Conservation (phyloP, 257 asterid genomes). For the Apocynum venetum region DNA sequence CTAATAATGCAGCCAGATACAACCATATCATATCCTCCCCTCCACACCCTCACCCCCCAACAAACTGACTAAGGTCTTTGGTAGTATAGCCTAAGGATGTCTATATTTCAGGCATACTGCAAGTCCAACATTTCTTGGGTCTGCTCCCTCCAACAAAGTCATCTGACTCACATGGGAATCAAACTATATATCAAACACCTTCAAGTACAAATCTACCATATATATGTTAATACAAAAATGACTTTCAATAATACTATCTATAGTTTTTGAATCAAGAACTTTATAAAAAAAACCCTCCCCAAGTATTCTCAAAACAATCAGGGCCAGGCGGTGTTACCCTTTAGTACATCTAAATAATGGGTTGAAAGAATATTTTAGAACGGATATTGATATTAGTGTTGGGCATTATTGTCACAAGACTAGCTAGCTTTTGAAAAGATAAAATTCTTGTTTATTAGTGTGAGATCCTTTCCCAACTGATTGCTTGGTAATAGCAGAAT, state of each 20-base stretch:
- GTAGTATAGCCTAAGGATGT: constrained; percentile 9
- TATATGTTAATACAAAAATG: not conserved
- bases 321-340: constrained; percentile 10
- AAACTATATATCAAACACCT: not conserved
- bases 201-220: constrained; percentile 7
- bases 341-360: constrained; percentile 18
- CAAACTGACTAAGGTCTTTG: not conserved
- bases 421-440: constrained; percentile 19
- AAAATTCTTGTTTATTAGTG: constrained; percentile 1
- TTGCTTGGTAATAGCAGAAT: constrained; percentile 14
- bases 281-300: not conserved
- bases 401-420: constrained; percentile 40
- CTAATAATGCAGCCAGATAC: constrained; percentile 5
- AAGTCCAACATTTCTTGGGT: constrained; percentile 44
- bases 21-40: no score
- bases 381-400: constrained; percentile 32
- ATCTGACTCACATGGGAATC: constrained; percentile 32
- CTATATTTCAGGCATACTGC: constrained; percentile 19
- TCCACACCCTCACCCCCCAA: no score
- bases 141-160: constrained; percentile 52
- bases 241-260: no score
- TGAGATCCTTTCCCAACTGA: constrained; percentile 16
- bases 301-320: not conserved
- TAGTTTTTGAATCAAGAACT: constrained; percentile 5
- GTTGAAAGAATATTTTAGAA: not conserved